A percentile compares a stretch with the other conserved stretches of the same genome.
Conservation (phyloP, 495 filamentous ascomycete species). For the Penicillium bialowiezense region DNA sequence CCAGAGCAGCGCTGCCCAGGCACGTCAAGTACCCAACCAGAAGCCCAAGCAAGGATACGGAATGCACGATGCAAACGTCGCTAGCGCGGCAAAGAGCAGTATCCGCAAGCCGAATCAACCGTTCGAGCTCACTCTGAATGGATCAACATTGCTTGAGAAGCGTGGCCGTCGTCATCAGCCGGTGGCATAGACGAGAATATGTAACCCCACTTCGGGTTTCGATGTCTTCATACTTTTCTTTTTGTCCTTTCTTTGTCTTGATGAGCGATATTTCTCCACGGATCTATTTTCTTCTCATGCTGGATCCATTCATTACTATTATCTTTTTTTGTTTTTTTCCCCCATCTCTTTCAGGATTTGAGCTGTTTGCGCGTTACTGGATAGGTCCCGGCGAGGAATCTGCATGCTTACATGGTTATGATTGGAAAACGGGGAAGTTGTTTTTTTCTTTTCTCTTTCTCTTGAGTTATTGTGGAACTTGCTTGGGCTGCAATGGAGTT, state of each 20-base stretch:
- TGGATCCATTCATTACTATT: background rate
- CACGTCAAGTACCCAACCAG: conserved; percentile 53
- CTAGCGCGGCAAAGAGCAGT: conserved; percentile 74
- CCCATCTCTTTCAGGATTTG: background rate
- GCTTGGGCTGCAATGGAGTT: conserved; percentile 6
- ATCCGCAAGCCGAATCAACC: conserved; percentile 63
- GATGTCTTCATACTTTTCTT: conserved; percentile 4
- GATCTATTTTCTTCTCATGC: conserved; percentile 4
- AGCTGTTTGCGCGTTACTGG: conserved; percentile 5
- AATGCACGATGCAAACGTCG: conserved; percentile 73
- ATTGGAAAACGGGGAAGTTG: conserved; percentile 4
- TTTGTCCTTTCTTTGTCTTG: background rate
- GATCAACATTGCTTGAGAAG: conserved; percentile 81
- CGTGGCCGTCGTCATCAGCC: conserved; percentile 49
- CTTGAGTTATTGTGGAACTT: conserved; percentile 6
- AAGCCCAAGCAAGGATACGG: conserved; percentile 66
- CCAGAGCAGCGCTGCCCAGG: conserved; percentile 52
- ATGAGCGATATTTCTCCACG: conserved; percentile 8
- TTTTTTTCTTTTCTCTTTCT: conserved; percentile 6
- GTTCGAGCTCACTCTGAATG: conserved; percentile 89
- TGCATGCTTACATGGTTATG: conserved; percentile 6
- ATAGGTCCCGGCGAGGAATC: conserved; percentile 4
- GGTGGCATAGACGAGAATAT: conserved; percentile 20
- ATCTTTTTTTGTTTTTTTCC: conserved; percentile 1
- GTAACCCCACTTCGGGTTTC: conserved; percentile 4